phyloP scores from a whole-genome alignment of 2,329 filamentous ascomycete species.

The Amauroascus niger region DNA sequence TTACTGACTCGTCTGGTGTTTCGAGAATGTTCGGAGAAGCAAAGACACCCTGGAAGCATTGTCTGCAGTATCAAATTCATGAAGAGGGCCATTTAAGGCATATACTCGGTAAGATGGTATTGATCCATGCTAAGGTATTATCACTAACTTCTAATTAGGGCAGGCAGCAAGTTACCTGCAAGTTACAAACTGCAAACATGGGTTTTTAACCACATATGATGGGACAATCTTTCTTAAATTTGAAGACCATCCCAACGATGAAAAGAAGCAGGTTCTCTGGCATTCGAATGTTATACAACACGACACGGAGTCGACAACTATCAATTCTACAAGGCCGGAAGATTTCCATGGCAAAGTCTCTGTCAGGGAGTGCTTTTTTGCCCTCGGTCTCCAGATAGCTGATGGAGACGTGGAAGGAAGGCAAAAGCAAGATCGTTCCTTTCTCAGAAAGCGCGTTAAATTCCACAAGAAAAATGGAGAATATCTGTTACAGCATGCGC shows the following conservation, averaged over 20 bases:
- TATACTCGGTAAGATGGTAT: not conserved
- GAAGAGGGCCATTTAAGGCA: not conserved
- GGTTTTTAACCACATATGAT: constrained; percentile 6
- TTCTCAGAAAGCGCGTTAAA: not conserved
- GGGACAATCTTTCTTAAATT: constrained; percentile 8
- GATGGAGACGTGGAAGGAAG: not conserved
- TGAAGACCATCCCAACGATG: not conserved
- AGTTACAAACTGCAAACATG: not conserved
- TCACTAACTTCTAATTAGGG: not conserved
- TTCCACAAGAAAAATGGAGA: not conserved
- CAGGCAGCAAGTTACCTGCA: not conserved
- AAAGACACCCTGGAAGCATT: constrained; percentile 3
- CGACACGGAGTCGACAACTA: not conserved
- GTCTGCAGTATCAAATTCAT: not conserved
- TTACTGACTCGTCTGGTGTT: not conserved
- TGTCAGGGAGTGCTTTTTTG: constrained; percentile 7
- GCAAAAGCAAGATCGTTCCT: not conserved
- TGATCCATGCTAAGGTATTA: not conserved
- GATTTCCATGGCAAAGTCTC: not conserved
- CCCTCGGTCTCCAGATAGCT: not conserved
- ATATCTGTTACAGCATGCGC: not conserved
- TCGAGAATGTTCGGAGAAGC: not conserved
- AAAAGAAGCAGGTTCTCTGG: not conserved
- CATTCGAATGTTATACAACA: constrained; percentile 4
- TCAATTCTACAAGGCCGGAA: not conserved